phyloP scores from a whole-genome alignment of 2,329 filamentous ascomycete genomes.

The Claviceps digitariae region DNA sequence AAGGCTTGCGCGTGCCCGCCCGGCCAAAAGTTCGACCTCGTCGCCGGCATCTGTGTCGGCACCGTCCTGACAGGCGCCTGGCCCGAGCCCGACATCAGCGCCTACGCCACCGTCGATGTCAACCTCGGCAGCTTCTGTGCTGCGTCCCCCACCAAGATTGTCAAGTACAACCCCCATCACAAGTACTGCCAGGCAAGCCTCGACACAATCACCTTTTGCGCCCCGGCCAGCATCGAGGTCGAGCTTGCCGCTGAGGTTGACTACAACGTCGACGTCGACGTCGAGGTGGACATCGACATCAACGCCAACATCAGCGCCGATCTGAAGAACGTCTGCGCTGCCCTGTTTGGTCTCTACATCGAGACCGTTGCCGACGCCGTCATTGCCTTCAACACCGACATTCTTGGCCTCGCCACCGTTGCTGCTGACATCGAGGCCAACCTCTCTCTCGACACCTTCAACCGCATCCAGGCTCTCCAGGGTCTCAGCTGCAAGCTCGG shows the following conservation, averaged over 20 bases:
- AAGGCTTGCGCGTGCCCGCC: conserved; percentile 29
- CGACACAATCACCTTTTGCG: conserved; percentile 21
- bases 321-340: conserved; percentile 20
- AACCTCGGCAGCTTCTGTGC: conserved; percentile 21
- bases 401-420: conserved; percentile 17
- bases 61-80: conserved; percentile 16
- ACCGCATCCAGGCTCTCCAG: conserved; percentile 8
- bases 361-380: conserved; percentile 18
- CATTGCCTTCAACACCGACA: conserved; percentile 24
- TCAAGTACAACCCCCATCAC: conserved; percentile 20
- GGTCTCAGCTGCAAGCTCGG: conserved; percentile 18
- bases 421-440: conserved; percentile 14
- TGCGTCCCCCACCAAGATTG: conserved; percentile 21
- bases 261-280: conserved; percentile 8
- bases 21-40: conserved; percentile 25
- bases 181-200: conserved; percentile 22
- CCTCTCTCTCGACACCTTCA: conserved; percentile 14
- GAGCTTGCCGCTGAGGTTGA: too few species aligned
- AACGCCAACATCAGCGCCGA: conserved; percentile 14
- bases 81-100: conserved; percentile 17
- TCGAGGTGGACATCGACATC: conserved; percentile 12
- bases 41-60: conserved; percentile 15
- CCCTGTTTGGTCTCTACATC: conserved; percentile 21
- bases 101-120: conserved; percentile 14
- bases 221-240: conserved; percentile 16